Evolutionary conservation across 73 alveolate species (phyloP).

Genomic region (Paramecium sonneborni): DNA sequence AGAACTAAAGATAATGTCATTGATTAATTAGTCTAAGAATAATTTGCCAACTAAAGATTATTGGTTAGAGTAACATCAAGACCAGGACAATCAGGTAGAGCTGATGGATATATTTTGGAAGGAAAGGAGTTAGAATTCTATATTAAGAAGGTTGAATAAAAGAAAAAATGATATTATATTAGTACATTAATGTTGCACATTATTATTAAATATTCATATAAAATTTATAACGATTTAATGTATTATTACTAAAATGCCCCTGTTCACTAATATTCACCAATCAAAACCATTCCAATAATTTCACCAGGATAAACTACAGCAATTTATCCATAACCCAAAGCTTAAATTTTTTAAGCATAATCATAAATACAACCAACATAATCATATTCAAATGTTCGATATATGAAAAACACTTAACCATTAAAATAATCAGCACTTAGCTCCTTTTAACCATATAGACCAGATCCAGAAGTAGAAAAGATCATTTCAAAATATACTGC

Average conservation of each 20-base stretch:
- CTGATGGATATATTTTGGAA: conserved; percentile 97
- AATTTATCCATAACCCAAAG: neutral
- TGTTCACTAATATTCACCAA: neutral
- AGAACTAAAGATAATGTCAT: conserved; percentile 73
- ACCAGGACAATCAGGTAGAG: conserved; percentile 99
- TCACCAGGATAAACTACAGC: neutral
- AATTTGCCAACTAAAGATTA: conserved; percentile 86
- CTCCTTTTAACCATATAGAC: neutral
- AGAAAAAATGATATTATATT: conserved; percentile 48
- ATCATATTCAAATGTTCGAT: neutral
- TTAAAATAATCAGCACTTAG: neutral
- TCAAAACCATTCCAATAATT: neutral
- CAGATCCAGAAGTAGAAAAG: conserved; percentile 36
- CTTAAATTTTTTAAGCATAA: neutral
- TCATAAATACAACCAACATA: neutral
- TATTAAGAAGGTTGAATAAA: conserved; percentile 82
- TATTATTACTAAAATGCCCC: neutral
- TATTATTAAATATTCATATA: neutral
- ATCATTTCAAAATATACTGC: neutral
- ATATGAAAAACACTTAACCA: neutral
- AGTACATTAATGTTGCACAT: conserved; percentile 10
- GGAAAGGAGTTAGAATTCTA: conserved; percentile 97
- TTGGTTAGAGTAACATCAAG: conserved; percentile 97
- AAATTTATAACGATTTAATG: conserved; percentile 3
- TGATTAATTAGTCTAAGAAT: conserved; percentile 79